phyloP scores from a whole-genome alignment of 164 flowering plant genomes.

The Vitis cinerea region DNA sequence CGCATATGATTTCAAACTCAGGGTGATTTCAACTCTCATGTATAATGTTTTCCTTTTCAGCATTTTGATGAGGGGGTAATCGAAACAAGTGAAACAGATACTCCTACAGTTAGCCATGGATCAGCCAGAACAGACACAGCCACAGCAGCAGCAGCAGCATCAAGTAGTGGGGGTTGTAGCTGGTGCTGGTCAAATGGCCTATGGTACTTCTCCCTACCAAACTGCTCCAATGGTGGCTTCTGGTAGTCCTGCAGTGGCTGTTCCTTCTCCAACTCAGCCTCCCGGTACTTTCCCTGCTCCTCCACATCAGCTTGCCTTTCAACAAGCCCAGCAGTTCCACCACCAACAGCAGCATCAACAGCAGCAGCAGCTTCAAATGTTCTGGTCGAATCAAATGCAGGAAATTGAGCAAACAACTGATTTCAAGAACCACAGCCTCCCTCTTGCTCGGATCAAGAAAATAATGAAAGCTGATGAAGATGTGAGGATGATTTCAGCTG shows the following conservation, averaged over 20 bases:
- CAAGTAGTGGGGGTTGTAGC: constrained; percentile 30
- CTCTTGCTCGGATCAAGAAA: constrained; percentile 48
- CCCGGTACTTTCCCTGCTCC: constrained; percentile 22
- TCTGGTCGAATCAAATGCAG: constrained; percentile 52
- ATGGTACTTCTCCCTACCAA: constrained; percentile 23
- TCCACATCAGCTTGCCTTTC: constrained; percentile 36
- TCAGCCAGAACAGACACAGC: constrained; percentile 30
- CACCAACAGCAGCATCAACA: constrained; percentile 47
- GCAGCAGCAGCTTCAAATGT: constrained; percentile 46
- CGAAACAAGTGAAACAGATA: background rate
- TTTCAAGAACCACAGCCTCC: constrained; percentile 49
- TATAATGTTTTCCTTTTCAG: constrained; percentile 1
- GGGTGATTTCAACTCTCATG: background rate
- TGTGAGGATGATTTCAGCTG: constrained; percentile 53
- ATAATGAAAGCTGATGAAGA: constrained; percentile 58
- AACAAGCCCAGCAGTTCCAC: constrained; percentile 42
- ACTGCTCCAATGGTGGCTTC: constrained; percentile 28
- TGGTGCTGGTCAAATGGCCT: constrained; percentile 22
- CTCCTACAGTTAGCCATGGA: constrained; percentile 16
- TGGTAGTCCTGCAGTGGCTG: constrained; percentile 25
- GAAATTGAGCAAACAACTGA: constrained; percentile 42
- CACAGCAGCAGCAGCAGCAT: constrained; percentile 32
- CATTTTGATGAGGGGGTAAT: constrained; percentile 4
- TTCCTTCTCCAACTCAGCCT: constrained; percentile 33
- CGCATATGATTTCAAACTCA: too few species aligned